Evolutionary conservation across 2,329 filamentous ascomycete genomes (phyloP), one percentile per base, ranked within the genome.

Genomic region (Ophidiomyces ophidiicola): DNA sequence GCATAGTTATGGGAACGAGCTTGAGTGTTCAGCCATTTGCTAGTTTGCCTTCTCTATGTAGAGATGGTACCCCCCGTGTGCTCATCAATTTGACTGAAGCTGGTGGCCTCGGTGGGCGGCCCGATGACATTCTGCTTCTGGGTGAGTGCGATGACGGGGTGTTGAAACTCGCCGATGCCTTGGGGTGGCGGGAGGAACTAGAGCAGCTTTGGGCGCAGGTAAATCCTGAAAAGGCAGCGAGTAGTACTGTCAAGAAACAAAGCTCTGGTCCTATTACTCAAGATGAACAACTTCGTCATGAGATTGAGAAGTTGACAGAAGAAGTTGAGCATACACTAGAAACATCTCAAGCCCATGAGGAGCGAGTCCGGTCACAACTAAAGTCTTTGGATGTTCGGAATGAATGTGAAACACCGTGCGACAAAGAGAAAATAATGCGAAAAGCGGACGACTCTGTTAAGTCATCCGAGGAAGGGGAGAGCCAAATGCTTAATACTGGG

Each of bases 11-110:
- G 67, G 90, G 90, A 1, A 94, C 88, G 0, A 94, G 85, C 52
- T 62, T 96, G 43, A 76, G 70, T 0, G 88, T 96, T 1, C 82
- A 87, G 46, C 90, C 90, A 0, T 98, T 98, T 57, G 85, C 88
- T 1, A 76, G 76, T 32, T 64, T 96, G 35, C 87, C 88, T 0
- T 63, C 71, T 10, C 64, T 80, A 48, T 78, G 76, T 15, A 53
- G 57, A 2, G 68, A 77, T 1, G 68, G 66, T 1, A 73, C 72
- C 2, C 90, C 88, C 0, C 73, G 90, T 6, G 64, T 98, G 2
- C 68, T 98, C 14, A 82, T 98, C 59, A 98, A 98, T 57, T 71
- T 80, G 61, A 83, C 94, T 58, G 66, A 66, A 24, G 90, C 94
- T 0, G 88, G 90, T 0, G 74, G 74, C 14, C 57, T 98, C 24